Conservation (phyloP, 768 basidiomycete species). For the Gymnopilus dilepis region DNA sequence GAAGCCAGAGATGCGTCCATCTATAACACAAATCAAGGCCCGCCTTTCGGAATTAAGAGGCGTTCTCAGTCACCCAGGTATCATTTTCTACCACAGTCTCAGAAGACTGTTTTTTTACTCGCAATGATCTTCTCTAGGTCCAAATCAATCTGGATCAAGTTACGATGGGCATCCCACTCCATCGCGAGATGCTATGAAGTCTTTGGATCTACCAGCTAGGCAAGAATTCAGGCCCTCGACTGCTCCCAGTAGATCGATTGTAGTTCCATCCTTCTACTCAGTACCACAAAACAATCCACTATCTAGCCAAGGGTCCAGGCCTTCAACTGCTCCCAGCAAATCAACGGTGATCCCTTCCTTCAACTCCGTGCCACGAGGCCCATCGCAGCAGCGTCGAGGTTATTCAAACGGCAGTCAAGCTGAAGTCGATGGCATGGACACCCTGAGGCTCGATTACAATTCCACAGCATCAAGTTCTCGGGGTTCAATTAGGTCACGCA, state of each 20-base stretch:
- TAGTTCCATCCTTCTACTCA: too few relatives aligned
- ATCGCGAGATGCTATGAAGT: not conserved
- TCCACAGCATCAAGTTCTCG: slow-evolving; percentile 1
- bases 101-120: not conserved
- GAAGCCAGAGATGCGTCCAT: slow-evolving; percentile 43
- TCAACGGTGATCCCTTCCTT: not conserved
- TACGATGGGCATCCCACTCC: not conserved
- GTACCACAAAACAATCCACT: too few relatives aligned
- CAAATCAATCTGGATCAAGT: not conserved
- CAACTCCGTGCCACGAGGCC: not conserved
- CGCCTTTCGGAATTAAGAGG: slow-evolving; percentile 29
- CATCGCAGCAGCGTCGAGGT: not conserved
- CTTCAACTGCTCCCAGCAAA: slow-evolving; percentile 17
- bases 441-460: slow-evolving; percentile 1
- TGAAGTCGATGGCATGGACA: not conserved
- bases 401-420: not conserved
- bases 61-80: not conserved
- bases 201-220: not conserved
- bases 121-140: not conserved
- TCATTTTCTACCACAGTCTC: not conserved
- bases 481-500: not conserved
- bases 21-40: slow-evolving; percentile 39
- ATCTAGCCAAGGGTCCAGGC: not conserved
- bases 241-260: too few relatives aligned
- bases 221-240: too few relatives aligned